Percentiles rank a stretch among this genome's conserved stretches.
Conservation (phyloP, 352 stramenopile genomes). For the Blastocystis sp. region DNA sequence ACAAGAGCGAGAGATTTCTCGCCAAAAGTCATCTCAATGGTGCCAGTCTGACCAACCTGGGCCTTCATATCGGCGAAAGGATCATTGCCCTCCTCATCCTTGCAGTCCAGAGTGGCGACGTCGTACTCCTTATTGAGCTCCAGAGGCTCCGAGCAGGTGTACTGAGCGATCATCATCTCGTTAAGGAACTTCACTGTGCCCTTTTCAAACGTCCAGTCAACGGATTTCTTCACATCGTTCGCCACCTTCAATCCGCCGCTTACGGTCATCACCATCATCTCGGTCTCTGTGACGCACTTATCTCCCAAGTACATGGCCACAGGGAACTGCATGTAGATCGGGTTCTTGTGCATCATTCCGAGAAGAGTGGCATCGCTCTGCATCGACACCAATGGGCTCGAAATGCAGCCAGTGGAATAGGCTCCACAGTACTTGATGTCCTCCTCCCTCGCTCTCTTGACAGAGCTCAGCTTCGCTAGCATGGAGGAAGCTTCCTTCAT, state of each 20-base stretch:
- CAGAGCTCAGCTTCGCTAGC: background rate
- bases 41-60: background rate
- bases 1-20: background rate
- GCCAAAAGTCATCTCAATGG: background rate
- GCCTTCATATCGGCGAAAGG: slow-evolving; percentile 46
- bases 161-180: background rate
- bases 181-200: background rate
- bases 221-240: background rate
- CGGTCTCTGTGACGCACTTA: background rate
- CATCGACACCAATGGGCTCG: background rate
- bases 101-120: slow-evolving; percentile 14
- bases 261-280: background rate
- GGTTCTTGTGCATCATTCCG: slow-evolving; percentile 58
- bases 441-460: background rate
- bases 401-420: slow-evolving; percentile 1
- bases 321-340: slow-evolving; percentile 1
- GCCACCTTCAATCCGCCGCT: background rate
- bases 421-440: slow-evolving; percentile 47
- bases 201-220: background rate
- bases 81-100: slow-evolving; percentile 27
- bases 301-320: background rate
- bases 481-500: background rate
- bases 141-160: slow-evolving; percentile 29
- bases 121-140: slow-evolving; percentile 51
- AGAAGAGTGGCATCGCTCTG: background rate